Conservation (phyloP, 2,329 filamentous ascomycete species). For the Ceratocystis ficicola region DNA sequence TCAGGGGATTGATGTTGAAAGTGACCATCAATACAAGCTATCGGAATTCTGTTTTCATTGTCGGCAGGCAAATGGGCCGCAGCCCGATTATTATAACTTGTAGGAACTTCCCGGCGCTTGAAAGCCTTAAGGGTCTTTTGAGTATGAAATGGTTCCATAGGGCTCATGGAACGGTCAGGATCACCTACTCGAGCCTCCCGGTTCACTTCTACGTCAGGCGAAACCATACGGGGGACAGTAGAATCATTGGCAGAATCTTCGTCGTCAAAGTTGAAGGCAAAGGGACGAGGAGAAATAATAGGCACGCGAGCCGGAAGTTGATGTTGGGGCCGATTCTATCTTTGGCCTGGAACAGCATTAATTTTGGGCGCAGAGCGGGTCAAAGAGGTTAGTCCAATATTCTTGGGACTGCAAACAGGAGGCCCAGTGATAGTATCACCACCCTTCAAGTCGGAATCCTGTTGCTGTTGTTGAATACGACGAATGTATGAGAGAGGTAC, state of each 20-base stretch:
- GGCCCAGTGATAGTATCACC: neutral
- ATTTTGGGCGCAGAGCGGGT: conserved; percentile 14
- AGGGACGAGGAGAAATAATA: conserved; percentile 1
- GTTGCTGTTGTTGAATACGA: conserved; percentile 12
- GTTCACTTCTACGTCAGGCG: neutral
- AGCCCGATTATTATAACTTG: neutral
- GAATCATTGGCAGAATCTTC: neutral
- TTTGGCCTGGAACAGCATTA: conserved; percentile 17
- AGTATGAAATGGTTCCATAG: neutral
- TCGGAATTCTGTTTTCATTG: neutral
- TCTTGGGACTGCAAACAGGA: neutral
- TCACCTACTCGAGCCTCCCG: neutral
- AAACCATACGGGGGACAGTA: neutral
- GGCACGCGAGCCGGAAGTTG: conserved; percentile 9
- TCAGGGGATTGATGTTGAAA: neutral
- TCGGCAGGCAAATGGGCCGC: neutral
- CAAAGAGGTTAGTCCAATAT: conserved; percentile 1
- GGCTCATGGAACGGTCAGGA: neutral
- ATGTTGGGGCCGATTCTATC: conserved; percentile 22
- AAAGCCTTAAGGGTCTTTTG: neutral
- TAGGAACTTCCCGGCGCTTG: neutral
- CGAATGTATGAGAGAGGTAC: conserved; percentile 17
- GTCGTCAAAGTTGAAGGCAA: conserved; percentile 14
- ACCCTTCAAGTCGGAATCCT: neutral
- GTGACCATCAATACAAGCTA: neutral